A percentile compares a stretch with the other conserved stretches of the same genome.
These are phyloP conservation scores for Rhytidiadelphus loreus DNA, from an alignment of 225 moss, liverwort and hornwort genomes.

Conservation along the genomic window DNA sequence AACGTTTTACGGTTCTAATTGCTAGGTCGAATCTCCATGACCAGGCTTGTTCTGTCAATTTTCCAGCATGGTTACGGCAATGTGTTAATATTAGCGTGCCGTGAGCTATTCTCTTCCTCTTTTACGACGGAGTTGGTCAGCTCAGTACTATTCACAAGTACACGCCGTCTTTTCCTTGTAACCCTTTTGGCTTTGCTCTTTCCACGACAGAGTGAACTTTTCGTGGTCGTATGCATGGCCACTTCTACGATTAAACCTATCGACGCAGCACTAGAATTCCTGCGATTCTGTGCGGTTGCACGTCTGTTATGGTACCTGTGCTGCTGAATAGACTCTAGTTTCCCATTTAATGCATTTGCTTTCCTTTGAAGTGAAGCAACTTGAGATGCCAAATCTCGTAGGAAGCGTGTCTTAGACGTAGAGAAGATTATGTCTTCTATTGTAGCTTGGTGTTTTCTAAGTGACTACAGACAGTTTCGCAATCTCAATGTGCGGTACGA, in stretches of 20 bases:
- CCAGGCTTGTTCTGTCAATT: not conserved
- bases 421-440: not conserved
- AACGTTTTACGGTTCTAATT: not conserved
- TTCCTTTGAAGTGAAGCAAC: not conserved
- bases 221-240: not conserved
- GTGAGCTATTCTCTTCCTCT: not conserved
- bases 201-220: not conserved
- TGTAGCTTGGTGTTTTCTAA: not conserved
- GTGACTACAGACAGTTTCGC: not conserved
- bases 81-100: not conserved
- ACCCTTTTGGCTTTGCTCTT: not conserved
- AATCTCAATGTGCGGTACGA: not conserved
- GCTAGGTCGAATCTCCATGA: not conserved
- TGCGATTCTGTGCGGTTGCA: not conserved
- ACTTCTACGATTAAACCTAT: not conserved
- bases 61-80: not conserved
- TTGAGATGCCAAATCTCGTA: not conserved
- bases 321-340: not conserved
- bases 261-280: not conserved
- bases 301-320: not conserved
- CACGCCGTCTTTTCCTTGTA: not conserved
- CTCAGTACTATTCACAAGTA: not conserved
- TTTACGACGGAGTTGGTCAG: not conserved
- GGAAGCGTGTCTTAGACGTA: not conserved
- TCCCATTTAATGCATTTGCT: not conserved